A percentile compares a stretch with the other conserved stretches of the same genome.
phyloP scores from a whole-genome alignment of 1,284 basidiomycete species.

The Somion occarium region DNA sequence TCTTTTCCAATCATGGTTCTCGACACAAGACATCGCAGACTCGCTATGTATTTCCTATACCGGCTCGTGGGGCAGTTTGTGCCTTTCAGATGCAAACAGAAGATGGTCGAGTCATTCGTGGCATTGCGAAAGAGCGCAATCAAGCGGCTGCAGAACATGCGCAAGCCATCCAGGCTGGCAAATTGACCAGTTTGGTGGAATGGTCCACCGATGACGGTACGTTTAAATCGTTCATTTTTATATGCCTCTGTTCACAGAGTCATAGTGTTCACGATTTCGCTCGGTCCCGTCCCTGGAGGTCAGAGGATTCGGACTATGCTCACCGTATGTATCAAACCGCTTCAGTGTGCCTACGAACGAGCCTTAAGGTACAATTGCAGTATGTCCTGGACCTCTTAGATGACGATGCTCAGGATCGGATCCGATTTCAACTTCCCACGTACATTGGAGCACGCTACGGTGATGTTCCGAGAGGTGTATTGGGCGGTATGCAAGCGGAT shows the following conservation, averaged over 20 bases:
- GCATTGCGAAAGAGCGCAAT: conserved; percentile 43
- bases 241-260: neutral
- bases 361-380: conserved; percentile 15
- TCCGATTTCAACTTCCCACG: conserved; percentile 48
- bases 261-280: conserved; percentile 52
- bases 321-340: conserved; percentile 31
- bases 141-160: conserved; percentile 39
- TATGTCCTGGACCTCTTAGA: conserved; percentile 39
- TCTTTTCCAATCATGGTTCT: conserved; percentile 39
- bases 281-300: conserved; percentile 43
- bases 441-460: conserved; percentile 49
- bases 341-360: neutral
- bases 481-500: conserved; percentile 18
- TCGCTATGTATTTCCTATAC: conserved; percentile 57
- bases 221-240: conserved; percentile 16
- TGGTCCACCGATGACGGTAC: conserved; percentile 47
- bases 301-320: conserved; percentile 36
- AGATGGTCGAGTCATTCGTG: conserved; percentile 34
- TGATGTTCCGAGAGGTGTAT: conserved; percentile 30
- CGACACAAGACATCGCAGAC: conserved; percentile 34
- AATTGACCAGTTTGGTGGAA: conserved; percentile 41
- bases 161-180: conserved; percentile 36
- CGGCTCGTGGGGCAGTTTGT: conserved; percentile 44
- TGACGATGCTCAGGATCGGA: conserved; percentile 39
- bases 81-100: conserved; percentile 40